Conservation (phyloP, 345 rosid species). For the Eucalyptus viminalis region DNA sequence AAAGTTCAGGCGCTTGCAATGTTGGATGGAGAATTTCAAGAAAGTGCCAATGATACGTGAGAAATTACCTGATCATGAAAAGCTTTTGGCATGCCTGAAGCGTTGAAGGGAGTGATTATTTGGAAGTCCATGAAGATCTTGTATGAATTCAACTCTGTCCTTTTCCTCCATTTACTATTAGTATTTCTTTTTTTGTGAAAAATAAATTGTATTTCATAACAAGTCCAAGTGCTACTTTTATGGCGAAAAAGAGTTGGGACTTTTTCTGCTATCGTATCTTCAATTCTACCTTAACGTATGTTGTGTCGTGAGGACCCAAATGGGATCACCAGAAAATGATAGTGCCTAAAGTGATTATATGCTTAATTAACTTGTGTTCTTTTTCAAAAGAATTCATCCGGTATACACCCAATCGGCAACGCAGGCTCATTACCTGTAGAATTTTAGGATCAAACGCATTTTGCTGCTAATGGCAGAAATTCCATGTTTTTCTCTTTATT, state of each 20-base stretch:
- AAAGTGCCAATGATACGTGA: constrained; percentile 1
- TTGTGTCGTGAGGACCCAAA: neutral
- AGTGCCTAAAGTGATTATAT: neutral
- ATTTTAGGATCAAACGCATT: neutral
- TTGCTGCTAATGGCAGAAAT: neutral
- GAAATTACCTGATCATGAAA: neutral
- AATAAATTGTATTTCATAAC: neutral
- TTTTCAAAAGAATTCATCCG: neutral
- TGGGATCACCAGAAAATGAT: neutral
- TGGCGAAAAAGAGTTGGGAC: neutral
- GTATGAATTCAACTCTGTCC: neutral
- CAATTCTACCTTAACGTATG: neutral
- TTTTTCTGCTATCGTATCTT: neutral
- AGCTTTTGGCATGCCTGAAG: neutral
- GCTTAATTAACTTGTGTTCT: neutral
- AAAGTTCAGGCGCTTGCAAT: neutral
- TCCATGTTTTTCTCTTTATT: neutral
- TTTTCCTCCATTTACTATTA: neutral
- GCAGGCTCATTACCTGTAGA: neutral
- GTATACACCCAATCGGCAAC: neutral
- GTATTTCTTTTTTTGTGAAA: neutral
- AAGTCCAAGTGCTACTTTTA: neutral
- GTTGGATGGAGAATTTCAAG: neutral
- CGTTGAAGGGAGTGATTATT: neutral
- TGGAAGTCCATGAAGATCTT: neutral